Conservation (phyloP, 108 stramenopile species). For the Cyclotella kingstonii region DNA sequence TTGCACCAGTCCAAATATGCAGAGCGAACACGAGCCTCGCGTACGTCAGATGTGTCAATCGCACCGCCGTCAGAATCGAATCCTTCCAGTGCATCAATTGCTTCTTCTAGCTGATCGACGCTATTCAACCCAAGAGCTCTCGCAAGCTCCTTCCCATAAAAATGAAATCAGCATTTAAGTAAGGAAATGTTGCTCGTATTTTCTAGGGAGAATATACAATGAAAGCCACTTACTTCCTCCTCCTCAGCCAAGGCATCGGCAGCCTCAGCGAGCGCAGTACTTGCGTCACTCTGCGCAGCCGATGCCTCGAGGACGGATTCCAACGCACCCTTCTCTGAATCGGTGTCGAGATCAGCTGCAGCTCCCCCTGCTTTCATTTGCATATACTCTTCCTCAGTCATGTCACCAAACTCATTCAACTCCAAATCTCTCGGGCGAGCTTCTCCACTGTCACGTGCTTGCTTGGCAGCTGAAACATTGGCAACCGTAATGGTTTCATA, state of each 20-base stretch:
- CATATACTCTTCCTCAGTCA: constrained; percentile 74
- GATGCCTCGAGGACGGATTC: constrained; percentile 69
- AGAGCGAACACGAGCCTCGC: constrained; percentile 81
- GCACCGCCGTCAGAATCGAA: constrained; percentile 69
- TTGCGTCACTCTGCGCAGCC: constrained; percentile 69
- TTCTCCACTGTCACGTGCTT: constrained; percentile 56
- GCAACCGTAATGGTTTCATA: constrained; percentile 79
- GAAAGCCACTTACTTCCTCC: constrained; percentile 65
- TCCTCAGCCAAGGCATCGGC: constrained; percentile 81
- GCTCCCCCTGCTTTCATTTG: constrained; percentile 40
- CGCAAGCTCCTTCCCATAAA: constrained; percentile 56
- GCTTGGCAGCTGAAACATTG: constrained; percentile 77
- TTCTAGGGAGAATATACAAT: background rate
- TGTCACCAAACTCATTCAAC: constrained; percentile 81
- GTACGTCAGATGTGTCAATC: constrained; percentile 63
- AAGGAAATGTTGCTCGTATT: background rate
- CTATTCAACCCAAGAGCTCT: constrained; percentile 67
- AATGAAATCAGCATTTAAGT: background rate
- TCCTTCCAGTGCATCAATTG: constrained; percentile 75
- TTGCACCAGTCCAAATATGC: constrained; percentile 87
- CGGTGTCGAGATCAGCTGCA: constrained; percentile 7
- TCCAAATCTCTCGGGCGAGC: constrained; percentile 55
- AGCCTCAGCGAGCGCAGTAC: constrained; percentile 71
- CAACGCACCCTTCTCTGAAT: constrained; percentile 53
- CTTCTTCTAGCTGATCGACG: constrained; percentile 79